phyloP scores from a whole-genome alignment of 1,284 basidiomycete species.

The Stygiomarasmius scandens region DNA sequence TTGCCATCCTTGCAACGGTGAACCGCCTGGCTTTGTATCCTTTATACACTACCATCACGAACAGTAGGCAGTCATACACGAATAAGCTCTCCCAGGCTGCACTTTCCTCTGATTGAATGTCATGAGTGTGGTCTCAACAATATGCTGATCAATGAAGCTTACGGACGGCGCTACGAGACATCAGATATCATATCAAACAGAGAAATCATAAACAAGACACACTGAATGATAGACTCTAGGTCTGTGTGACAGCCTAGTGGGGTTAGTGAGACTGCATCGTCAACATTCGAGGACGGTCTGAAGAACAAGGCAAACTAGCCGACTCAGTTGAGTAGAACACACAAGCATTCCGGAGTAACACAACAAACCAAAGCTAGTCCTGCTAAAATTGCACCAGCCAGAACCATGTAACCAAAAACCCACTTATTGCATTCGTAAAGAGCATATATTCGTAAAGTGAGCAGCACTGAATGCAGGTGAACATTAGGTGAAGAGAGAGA shows the following conservation, averaged over 20 bases:
- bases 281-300: not conserved
- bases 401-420: slow-evolving; percentile 2
- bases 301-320: slow-evolving; percentile 10
- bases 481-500: not conserved
- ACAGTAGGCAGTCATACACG: slow-evolving; percentile 12
- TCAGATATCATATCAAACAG: too few relatives aligned
- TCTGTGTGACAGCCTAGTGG: slow-evolving; percentile 12
- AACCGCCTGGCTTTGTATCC: slow-evolving; percentile 8
- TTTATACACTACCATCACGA: slow-evolving; percentile 6
- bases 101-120: slow-evolving; percentile 6
- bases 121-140: not conserved
- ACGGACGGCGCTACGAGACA: not conserved
- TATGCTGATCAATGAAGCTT: not conserved
- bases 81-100: slow-evolving; percentile 13
- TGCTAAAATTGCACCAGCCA: not conserved
- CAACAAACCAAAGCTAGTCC: slow-evolving; percentile 4
- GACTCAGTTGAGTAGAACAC: not conserved
- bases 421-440: slow-evolving; percentile 9
- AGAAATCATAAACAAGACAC: not conserved
- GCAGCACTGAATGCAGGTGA: not conserved
- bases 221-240: slow-evolving; percentile 2
- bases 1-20: slow-evolving; percentile 1
- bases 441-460: slow-evolving; percentile 13
- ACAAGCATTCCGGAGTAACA: too few relatives aligned
- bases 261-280: slow-evolving; percentile 7